Evolutionary conservation across 176 grass and related monocot species (phyloP).

Genomic region (Ananas comosus): DNA sequence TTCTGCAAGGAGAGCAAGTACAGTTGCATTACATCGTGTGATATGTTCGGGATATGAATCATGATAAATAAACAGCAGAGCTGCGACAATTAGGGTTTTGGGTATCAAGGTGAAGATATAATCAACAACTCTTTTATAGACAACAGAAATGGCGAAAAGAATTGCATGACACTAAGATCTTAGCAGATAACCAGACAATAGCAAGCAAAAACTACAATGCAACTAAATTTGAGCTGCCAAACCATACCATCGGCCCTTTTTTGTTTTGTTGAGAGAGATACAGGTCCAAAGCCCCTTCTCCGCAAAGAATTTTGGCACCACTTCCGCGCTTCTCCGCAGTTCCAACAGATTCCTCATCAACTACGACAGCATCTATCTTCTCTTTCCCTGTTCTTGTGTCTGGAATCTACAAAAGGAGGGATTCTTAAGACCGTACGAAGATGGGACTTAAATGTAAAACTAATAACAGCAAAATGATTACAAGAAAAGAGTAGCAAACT

Average conservation of each 20-base stretch:
- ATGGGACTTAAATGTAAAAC: background rate
- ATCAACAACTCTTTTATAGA: background rate
- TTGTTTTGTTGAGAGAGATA: slow-evolving; percentile 32
- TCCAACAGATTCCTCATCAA: slow-evolving; percentile 53
- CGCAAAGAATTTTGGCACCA: slow-evolving; percentile 60
- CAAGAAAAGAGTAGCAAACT: background rate
- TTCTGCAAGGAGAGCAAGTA: background rate
- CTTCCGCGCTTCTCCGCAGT: slow-evolving; percentile 25
- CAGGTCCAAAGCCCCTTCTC: slow-evolving; percentile 42
- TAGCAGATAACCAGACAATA: background rate
- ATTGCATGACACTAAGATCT: background rate
- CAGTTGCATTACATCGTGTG: background rate
- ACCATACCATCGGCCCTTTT: slow-evolving; percentile 18
- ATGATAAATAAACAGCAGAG: too few species aligned
- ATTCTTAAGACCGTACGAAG: background rate
- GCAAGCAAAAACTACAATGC: background rate
- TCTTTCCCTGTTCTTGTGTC: slow-evolving; percentile 39
- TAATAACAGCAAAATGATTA: background rate
- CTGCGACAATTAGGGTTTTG: too few species aligned
- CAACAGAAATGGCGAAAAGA: background rate
- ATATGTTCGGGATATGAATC: background rate
- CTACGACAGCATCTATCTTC: slow-evolving; percentile 61
- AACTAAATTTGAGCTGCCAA: background rate
- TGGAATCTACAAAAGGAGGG: slow-evolving; percentile 33
- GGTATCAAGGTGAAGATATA: too few species aligned